Base-by-base conservation (phyloP, 2,329 filamentous ascomycete genomes). In the Claviceps arundinis region DNA sequence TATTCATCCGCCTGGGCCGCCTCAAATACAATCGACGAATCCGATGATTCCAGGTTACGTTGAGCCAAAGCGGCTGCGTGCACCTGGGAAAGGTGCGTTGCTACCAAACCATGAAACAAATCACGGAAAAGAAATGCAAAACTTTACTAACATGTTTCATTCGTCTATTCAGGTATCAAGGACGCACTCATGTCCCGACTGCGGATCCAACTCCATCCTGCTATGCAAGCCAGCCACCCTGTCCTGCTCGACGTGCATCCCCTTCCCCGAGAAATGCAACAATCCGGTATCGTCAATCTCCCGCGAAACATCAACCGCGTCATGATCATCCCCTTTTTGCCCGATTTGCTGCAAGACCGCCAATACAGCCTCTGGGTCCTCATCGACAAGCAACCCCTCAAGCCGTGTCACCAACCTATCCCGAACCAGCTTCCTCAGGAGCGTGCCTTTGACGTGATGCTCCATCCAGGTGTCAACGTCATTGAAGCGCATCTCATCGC, bases 401-500 rank as follows among this genome's bases (percentile, higher is more conserved):
- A 70, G 44, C 73, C 67, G 44, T 59, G 62, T 46, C 64, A 56
- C 40, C 66, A 68, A 38, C 76, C 78, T 55, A 72, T 76, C 24
- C 74, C 77, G 3, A 75, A 79, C 22, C 80, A 81, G 50, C 72
- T 76, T 58, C 73, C 68, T 47, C 73, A 74, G 54, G 80, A 80
- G 56, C 82, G 84, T n/a, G 70, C 85, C 0, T 95, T 89, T 59
- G 89, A 95, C 59, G 77, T 82, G 7, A 78, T 78, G 50, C 70
- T 95, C 30, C 75, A 79, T 26, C 76, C 78, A 1, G 89, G 88
- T 6, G 76, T 89, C 49, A 95, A 93, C 59, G 77, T 83, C 46
- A 77, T 95, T 49, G 85, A 89, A 59, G 75, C 94, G 7, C 85
- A 91, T 60, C 73, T 91, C 53, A 80, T 89, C 56, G 87, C 85